phyloP scores from a whole-genome alignment of 164 flowering plant genomes.

The Amborella trichopoda region DNA sequence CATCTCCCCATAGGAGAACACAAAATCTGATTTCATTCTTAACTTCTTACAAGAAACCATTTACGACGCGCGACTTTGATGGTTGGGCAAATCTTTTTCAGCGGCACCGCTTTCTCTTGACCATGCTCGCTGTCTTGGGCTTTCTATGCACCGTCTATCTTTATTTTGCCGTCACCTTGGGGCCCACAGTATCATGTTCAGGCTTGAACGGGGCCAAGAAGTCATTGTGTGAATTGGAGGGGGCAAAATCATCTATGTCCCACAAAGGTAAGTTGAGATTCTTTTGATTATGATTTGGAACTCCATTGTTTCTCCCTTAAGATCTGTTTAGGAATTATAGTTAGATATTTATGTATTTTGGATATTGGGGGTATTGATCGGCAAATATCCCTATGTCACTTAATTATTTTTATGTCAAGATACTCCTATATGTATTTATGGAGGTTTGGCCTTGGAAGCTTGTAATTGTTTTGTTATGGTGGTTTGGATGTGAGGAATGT shows the following conservation, averaged over 20 bases:
- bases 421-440: too few species aligned
- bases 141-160: conserved; percentile 64
- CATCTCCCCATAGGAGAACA: conserved; percentile 36
- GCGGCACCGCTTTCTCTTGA: conserved; percentile 66
- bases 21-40: conserved; percentile 17
- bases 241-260: conserved; percentile 28
- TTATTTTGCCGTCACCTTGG: conserved; percentile 71
- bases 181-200: conserved; percentile 32
- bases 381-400: too few species aligned
- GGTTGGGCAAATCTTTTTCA: conserved; percentile 40
- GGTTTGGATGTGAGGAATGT: too few species aligned
- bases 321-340: too few species aligned
- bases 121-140: conserved; percentile 41
- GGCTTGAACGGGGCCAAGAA: conserved; percentile 35
- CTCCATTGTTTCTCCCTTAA: too few species aligned
- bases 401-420: too few species aligned
- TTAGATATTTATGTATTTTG: too few species aligned
- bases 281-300: too few species aligned
- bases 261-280: conserved; percentile 43
- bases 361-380: too few species aligned
- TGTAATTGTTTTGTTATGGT: too few species aligned
- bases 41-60: conserved; percentile 29
- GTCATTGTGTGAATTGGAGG: conserved; percentile 36
- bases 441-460: too few species aligned
- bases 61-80: conserved; percentile 32